phyloP scores from a whole-genome alignment of 768 basidiomycete genomes.

The Pleurotus eryngii region DNA sequence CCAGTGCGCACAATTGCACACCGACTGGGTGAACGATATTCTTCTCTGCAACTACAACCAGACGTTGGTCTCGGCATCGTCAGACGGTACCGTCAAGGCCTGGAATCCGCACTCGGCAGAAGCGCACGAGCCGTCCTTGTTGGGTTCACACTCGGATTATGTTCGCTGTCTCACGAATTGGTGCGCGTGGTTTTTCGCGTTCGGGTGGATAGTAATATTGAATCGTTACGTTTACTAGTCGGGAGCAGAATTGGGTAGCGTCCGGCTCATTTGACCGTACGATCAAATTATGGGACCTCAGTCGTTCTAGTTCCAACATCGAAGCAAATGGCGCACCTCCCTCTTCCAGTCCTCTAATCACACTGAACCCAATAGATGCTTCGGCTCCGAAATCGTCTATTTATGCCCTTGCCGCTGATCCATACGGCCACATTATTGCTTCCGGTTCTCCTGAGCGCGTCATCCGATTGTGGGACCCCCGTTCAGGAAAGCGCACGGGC shows the following conservation, averaged over 20 bases:
- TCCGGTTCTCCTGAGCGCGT: slow-evolving; percentile 92
- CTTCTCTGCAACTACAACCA: slow-evolving; percentile 89
- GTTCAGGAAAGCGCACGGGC: slow-evolving; percentile 72
- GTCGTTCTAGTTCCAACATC: slow-evolving; percentile 22
- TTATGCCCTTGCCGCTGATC: slow-evolving; percentile 79
- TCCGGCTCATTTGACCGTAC: slow-evolving; percentile 94
- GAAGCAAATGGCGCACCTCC: slow-evolving; percentile 13
- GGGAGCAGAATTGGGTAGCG: slow-evolving; percentile 82
- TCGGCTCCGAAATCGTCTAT: slow-evolving; percentile 65
- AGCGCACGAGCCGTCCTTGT: slow-evolving; percentile 56
- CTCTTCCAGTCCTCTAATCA: slow-evolving; percentile 49
- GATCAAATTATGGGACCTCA: slow-evolving; percentile 92
- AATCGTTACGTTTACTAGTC: slow-evolving; percentile 35
- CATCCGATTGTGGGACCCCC: slow-evolving; percentile 90
- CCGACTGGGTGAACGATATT: slow-evolving; percentile 97
- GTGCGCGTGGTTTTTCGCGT: slow-evolving; percentile 33
- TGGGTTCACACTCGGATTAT: slow-evolving; percentile 84
- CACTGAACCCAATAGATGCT: slow-evolving; percentile 65
- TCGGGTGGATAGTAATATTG: not conserved
- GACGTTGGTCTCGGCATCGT: slow-evolving; percentile 92
- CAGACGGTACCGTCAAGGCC: slow-evolving; percentile 90
- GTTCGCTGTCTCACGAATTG: slow-evolving; percentile 77
- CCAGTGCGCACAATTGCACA: slow-evolving; percentile 85
- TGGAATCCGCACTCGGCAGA: slow-evolving; percentile 81
- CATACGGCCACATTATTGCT: slow-evolving; percentile 76